Conservation (phyloP, 331 rosid genomes). For the Quercus lobata region DNA sequence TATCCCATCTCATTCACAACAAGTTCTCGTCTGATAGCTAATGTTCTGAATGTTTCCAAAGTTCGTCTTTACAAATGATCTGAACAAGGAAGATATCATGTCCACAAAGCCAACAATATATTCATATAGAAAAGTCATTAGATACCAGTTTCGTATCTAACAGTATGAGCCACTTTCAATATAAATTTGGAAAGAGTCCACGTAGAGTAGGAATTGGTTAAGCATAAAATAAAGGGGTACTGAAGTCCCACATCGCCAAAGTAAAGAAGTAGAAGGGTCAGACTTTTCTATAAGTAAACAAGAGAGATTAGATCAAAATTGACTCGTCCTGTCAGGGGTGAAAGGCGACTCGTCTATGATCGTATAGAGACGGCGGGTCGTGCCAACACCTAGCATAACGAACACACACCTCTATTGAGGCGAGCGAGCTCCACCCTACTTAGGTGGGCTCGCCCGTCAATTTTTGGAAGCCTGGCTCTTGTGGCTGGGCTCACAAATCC, state of each 20-base stretch:
- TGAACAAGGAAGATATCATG: no score
- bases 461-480: slow-evolving; percentile 60
- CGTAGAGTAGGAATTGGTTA: background rate
- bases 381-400: slow-evolving; percentile 62
- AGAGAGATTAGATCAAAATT: fast-evolving
- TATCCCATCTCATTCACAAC: background rate
- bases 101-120: background rate
- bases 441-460: slow-evolving; percentile 74
- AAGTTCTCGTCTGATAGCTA: background rate
- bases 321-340: slow-evolving; percentile 84
- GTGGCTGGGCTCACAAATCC: slow-evolving; percentile 11
- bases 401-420: slow-evolving; percentile 34
- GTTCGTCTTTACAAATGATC: no score
- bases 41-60: background rate
- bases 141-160: background rate
- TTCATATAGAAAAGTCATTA: background rate
- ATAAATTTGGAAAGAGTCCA: background rate
- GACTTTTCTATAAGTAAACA: background rate
- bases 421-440: slow-evolving; percentile 65
- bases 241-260: background rate
- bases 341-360: slow-evolving; percentile 63
- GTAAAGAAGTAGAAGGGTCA: background rate
- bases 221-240: no score
- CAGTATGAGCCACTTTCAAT: background rate
- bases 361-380: slow-evolving; percentile 72